A percentile compares a stretch with the other conserved stretches of the same genome.
These are phyloP conservation scores for Penicillium palitans DNA, from an alignment of 2,329 filamentous ascomycete species.

Conservation along the genomic window DNA sequence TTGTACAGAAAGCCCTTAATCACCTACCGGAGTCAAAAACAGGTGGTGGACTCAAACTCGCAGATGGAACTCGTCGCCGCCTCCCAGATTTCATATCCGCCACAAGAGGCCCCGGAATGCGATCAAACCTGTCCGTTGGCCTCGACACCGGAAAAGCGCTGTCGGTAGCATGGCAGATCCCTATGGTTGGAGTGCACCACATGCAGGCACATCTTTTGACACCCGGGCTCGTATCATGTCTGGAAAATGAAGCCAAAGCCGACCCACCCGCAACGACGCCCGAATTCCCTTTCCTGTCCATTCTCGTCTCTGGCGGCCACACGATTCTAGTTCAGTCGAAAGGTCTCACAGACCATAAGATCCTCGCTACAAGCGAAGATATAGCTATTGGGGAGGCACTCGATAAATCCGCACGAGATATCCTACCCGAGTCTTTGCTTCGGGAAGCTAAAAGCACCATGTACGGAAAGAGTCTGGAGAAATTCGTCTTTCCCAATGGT, in stretches of 20 bases:
- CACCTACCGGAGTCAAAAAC: constrained; percentile 50
- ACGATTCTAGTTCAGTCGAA: constrained; percentile 78
- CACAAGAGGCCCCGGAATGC: constrained; percentile 89
- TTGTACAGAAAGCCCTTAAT: constrained; percentile 65
- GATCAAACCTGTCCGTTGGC: constrained; percentile 72
- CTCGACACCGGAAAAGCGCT: constrained; percentile 85
- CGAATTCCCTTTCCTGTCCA: constrained; percentile 78
- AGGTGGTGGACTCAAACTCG: constrained; percentile 17
- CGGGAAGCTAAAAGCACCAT: constrained; percentile 62
- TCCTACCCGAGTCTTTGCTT: constrained; percentile 66
- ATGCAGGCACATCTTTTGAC: constrained; percentile 97
- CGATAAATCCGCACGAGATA: constrained; percentile 78
- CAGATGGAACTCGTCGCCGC: constrained; percentile 36
- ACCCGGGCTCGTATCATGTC: constrained; percentile 69
- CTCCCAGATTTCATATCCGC: constrained; percentile 83
- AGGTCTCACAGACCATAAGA: constrained; percentile 66
- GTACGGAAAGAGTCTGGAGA: constrained; percentile 78
- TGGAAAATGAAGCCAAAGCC: constrained; percentile 42
- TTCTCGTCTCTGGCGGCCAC: constrained; percentile 91
- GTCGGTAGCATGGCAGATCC: constrained; percentile 77
- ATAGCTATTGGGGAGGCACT: constrained; percentile 87
- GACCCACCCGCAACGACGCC: constrained; percentile 42
- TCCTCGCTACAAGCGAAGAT: constrained; percentile 73
- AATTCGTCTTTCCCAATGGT: constrained; percentile 68
- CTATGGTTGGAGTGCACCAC: constrained; percentile 85